Conservation (phyloP, 345 rosid species). For the Hirschfeldia incana region DNA sequence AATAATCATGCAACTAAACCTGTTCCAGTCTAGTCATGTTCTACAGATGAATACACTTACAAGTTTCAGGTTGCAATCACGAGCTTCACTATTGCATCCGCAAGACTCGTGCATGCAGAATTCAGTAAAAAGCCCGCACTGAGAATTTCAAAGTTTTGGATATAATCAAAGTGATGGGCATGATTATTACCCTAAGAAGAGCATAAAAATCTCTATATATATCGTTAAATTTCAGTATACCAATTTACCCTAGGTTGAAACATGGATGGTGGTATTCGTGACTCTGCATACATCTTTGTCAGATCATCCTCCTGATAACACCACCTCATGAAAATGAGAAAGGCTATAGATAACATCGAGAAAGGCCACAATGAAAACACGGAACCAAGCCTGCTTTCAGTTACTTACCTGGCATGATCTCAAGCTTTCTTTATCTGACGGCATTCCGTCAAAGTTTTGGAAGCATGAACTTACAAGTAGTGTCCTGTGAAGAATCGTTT, state of each 20-base stretch:
- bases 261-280: constrained; percentile 54
- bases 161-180: constrained; percentile 18
- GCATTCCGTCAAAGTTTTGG: constrained; percentile 54
- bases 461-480: constrained; percentile 66
- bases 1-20: neutral
- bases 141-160: constrained; percentile 21
- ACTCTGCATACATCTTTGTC: constrained; percentile 58
- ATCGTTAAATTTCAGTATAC: constrained; percentile 35
- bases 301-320: constrained; percentile 69
- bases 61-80: constrained; percentile 54
- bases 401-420: constrained; percentile 78
- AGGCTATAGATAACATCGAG: constrained; percentile 31
- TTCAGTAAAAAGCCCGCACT: constrained; percentile 72
- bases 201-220: constrained; percentile 18
- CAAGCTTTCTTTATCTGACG: constrained; percentile 59
- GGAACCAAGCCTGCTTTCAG: constrained; percentile 11
- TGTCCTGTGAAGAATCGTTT: constrained; percentile 54
- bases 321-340: constrained; percentile 49
- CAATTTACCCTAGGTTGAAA: constrained; percentile 72
- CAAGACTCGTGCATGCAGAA: constrained; percentile 58
- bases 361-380: constrained; percentile 21
- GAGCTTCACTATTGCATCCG: constrained; percentile 53
- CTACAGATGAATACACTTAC: constrained; percentile 46
- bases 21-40: constrained; percentile 10
- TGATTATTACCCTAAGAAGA: constrained; percentile 13